Evolutionary conservation across 1,139 yeast species (phyloP), one percentile per base, ranked within the genome.

Genomic region (Taphrina pruni): DNA sequence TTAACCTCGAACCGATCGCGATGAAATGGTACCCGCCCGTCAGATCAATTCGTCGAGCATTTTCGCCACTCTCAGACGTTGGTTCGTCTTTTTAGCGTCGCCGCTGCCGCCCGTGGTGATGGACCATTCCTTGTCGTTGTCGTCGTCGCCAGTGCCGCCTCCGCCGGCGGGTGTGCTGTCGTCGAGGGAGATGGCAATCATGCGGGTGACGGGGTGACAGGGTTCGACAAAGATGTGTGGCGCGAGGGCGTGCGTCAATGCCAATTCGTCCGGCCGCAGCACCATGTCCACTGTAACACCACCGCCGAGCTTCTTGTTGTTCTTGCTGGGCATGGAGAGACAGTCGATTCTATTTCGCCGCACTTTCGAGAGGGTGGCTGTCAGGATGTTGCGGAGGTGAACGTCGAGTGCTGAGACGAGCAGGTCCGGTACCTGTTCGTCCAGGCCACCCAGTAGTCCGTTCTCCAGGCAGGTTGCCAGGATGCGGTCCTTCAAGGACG

Each of bases 381-480:
- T 64, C n/a, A 64, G 55, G 36, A 64, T 43, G 48, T 64, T 64
- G 48, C 67, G 56, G 8, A 64, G 48, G 54, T 64, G 67, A 4
- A 64, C 56, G 20, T 64, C 67, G n/a, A 64, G 61, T 6, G 58
- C 67, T 21, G 56, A 38, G 20, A 64, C n/a, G 38, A 64, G 51
- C 20, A 64, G 56, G 46, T 92, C 97, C 41, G 90, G 85, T 1
- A 89, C 90, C 20, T 86, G 88, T 14, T 87, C 83, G 68, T 87
- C 88, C 21, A 93, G 81, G 9, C 88, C 87, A 0, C 97, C 97
- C 0, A 94, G 84, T n/a, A 94, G 80, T 0, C 99, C 99, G 76
- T 92, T 87, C 75, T 94, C 99, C 75, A 97, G 83, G 75, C 96
- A 89, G 5, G 89, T 87, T 78, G 97, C 96, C 51, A 88, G 79